These are phyloP conservation scores for Yueomyces sinensis DNA, from an alignment of 805 yeast species.

Conservation along the genomic window DNA sequence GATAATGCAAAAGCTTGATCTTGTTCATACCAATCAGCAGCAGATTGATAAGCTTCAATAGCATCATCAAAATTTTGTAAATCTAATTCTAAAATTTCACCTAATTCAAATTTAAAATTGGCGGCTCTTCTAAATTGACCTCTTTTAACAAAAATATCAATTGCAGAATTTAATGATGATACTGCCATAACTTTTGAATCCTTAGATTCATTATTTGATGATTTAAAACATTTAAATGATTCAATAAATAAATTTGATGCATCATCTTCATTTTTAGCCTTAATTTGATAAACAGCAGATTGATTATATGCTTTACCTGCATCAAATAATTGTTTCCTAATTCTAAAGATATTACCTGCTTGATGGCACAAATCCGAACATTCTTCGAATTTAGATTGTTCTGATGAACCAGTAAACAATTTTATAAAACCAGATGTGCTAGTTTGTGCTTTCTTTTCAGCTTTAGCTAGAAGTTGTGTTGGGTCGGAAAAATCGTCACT, in stretches of 20 bases:
- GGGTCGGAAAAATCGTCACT: slow-evolving; percentile 39
- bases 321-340: slow-evolving; percentile 53
- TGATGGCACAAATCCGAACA: slow-evolving; percentile 83
- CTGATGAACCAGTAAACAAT: slow-evolving; percentile 51
- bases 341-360: slow-evolving; percentile 83
- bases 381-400: slow-evolving; percentile 62
- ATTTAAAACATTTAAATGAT: slow-evolving; percentile 76
- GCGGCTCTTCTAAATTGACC: slow-evolving; percentile 98
- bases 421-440: slow-evolving; percentile 54
- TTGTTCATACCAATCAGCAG: slow-evolving; percentile 91
- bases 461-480: slow-evolving; percentile 32
- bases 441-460: slow-evolving; percentile 57
- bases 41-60: slow-evolving; percentile 67
- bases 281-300: slow-evolving; percentile 70
- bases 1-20: slow-evolving; percentile 89
- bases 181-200: slow-evolving; percentile 37
- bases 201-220: slow-evolving; percentile 24
- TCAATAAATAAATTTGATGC: slow-evolving; percentile 85
- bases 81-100: slow-evolving; percentile 69
- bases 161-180: slow-evolving; percentile 59
- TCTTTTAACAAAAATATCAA: slow-evolving; percentile 68
- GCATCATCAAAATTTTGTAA: slow-evolving; percentile 59
- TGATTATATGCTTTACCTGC: slow-evolving; percentile 80
- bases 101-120: slow-evolving; percentile 83
- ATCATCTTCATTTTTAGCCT: slow-evolving; percentile 72